Base-by-base conservation (phyloP, 2,329 filamentous ascomycete species). In the Xylaria multiplex region DNA sequence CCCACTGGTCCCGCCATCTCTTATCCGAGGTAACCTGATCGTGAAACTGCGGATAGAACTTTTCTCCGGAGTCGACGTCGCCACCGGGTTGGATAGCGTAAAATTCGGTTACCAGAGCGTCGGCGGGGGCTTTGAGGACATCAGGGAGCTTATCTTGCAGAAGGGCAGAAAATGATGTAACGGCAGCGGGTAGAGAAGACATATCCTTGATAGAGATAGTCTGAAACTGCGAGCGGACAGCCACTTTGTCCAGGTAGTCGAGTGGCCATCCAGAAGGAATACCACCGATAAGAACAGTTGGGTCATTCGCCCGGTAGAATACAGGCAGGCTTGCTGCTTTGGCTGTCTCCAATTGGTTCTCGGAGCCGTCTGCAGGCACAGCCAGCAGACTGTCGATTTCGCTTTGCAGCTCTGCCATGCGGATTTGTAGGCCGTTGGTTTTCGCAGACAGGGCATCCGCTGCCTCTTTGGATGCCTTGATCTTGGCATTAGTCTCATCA, bases 181-280 rank as follows among this genome's bases (percentile, higher is more conserved):
- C 6, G 5, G 53, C 52, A 19, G 32, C 14, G 11, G 62, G 55
- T 16, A 60, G n/a, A 42, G 48, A 19, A 19, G 43, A 55, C 6
- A 27, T 27, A 43, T 60, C 62, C 14, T 37, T 16, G 16, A 27
- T 24, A 22, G 49, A 16, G 19, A 13, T n/a, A 27, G 19, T 70
- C 62, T 22, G 76, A n/a, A 9, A 37, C 9, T 35, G 46, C 2
- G 37, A 14, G 19, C 77, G 66, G 7, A 74, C 72, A 2, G 30
- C 22, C 1, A 78, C 55, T 1, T 69, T 70, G 2, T 79, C 72
- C 0, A 75, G 53, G 49, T 72, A 82, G 53, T 82, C 81, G 0
- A 50, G 22, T 0, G 77, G 74, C 81, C 81, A 83, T 7, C 79
- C 80, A 0, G 77, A 72, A 2, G 72, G 61, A 2, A 83, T 70